Conservation (phyloP, 148 eudicot species). For the Vaccinium myrtillus region DNA sequence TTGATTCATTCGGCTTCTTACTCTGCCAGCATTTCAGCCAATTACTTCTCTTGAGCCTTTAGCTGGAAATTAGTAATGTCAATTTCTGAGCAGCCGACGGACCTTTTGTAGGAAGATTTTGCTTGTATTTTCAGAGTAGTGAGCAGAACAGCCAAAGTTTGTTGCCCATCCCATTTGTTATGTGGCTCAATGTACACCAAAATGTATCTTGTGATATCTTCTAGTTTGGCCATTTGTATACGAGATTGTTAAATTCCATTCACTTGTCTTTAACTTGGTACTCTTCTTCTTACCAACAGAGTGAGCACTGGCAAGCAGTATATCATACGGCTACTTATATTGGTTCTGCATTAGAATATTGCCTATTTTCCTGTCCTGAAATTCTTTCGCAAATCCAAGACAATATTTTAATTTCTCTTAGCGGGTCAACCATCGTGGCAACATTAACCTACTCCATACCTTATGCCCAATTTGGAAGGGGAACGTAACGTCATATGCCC, state of each 20-base stretch:
- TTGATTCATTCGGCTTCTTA: too few species aligned
- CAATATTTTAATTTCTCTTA: neutral
- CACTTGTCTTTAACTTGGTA: neutral
- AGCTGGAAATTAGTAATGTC: too few species aligned
- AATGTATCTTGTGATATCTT: neutral
- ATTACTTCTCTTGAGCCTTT: too few species aligned
- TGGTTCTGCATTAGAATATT: too few species aligned
- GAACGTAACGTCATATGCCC: too few species aligned
- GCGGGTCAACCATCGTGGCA: neutral
- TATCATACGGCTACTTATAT: neutral
- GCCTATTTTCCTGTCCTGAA: too few species aligned
- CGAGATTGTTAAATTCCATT: neutral
- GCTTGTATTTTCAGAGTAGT: too few species aligned
- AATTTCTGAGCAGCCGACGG: too few species aligned
- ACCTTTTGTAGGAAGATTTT: neutral
- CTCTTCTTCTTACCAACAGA: neutral
- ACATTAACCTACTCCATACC: neutral
- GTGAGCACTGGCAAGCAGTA: neutral
- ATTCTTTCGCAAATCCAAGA: too few species aligned
- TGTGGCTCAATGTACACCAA: neutral
- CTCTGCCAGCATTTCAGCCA: too few species aligned
- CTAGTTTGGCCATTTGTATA: neutral
- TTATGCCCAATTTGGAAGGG: neutral
- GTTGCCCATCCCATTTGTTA: neutral
- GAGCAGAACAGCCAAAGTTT: neutral